Conservation (phyloP, 495 filamentous ascomycete genomes). For the Penicillium robsamsonii region DNA sequence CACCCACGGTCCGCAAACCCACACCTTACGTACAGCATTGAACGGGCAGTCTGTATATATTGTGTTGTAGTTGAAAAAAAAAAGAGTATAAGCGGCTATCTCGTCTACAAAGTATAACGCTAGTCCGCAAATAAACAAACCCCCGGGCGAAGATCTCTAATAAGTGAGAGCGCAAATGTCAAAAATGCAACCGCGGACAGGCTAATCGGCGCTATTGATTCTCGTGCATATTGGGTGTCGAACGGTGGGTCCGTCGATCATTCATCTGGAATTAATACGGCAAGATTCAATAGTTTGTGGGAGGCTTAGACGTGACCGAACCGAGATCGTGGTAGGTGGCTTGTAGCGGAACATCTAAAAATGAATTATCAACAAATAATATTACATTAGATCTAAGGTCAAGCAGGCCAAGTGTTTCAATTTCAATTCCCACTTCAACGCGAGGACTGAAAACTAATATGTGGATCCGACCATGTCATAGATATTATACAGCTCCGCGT, state of each 20-base stretch:
- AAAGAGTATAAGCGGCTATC: slow-evolving; percentile 4
- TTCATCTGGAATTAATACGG: not conserved
- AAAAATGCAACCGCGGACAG: slow-evolving; percentile 12
- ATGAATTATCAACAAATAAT: not conserved
- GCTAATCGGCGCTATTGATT: slow-evolving; percentile 23
- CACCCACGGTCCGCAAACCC: not conserved
- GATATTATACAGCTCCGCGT: not conserved
- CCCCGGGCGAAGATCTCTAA: slow-evolving; percentile 12
- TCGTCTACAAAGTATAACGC: not conserved
- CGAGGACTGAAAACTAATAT: not conserved
- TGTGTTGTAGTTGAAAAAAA: not conserved
- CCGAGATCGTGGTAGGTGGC: not conserved
- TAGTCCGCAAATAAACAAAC: not conserved
- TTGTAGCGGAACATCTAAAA: not conserved
- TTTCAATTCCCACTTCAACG: not conserved
- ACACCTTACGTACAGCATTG: not conserved
- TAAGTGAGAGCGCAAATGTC: slow-evolving; percentile 4
- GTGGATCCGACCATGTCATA: not conserved
- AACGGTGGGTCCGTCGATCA: slow-evolving; percentile 26
- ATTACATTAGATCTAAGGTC: not conserved
- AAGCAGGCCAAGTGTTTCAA: not conserved
- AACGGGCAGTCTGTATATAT: not conserved
- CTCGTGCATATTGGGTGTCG: slow-evolving; percentile 10
- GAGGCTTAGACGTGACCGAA: not conserved
- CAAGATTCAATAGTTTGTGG: slow-evolving; percentile 22